Base-by-base conservation (phyloP, 1,284 basidiomycete genomes). In the Sanghuangporus sanghuang region DNA sequence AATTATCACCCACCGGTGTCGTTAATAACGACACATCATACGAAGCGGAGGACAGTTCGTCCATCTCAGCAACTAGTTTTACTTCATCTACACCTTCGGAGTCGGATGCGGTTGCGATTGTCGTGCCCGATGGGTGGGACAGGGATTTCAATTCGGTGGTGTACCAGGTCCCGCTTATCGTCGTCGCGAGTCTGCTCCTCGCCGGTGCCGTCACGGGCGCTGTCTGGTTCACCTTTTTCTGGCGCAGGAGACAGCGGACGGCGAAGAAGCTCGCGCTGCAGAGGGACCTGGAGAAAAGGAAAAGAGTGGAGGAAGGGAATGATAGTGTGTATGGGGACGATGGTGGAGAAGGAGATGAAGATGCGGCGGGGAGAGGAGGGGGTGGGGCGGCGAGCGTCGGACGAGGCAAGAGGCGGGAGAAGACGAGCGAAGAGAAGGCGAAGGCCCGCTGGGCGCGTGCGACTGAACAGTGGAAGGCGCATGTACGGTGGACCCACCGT, bases 381-480 rank as follows among this genome's bases (percentile, higher is more conserved):
- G 68, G 27, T 66, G 68, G 50, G 9, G 18, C 21, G 21, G 50
- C 12, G 6, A 35, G 35, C 1, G 35, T 67, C 77, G 32, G 78
- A 79, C 67, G 78, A 71, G 68, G 75, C 66, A 57, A 63, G 67
- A 69, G 64, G 63, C 58, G 12, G 57, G 57, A 35, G 65, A 23
- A 49, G 63, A 73, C 64, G 68, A 68, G 23, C 65, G 68, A 55
- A 70, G 71, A 57, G 8, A 73, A 72, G 4, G 58, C 64, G 69
- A 81, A 85, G 71, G 84, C 80, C 67, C 69, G 84, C 53, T 89
- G 86, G 85, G 79, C 81, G 2, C 79, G 74, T 62, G 85, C 86
- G 3, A 83, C 81, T 4, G 84, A 82, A 11, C 78, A 84, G 49
- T 90, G 88, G 88, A 85, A 79, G 68, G 80, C 79, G 2, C 84